A percentile compares a stretch with the other conserved stretches of the same genome.
These are phyloP conservation scores for Sophora flavescens DNA, from an alignment of 306 rosid species.

Conservation along the genomic window DNA sequence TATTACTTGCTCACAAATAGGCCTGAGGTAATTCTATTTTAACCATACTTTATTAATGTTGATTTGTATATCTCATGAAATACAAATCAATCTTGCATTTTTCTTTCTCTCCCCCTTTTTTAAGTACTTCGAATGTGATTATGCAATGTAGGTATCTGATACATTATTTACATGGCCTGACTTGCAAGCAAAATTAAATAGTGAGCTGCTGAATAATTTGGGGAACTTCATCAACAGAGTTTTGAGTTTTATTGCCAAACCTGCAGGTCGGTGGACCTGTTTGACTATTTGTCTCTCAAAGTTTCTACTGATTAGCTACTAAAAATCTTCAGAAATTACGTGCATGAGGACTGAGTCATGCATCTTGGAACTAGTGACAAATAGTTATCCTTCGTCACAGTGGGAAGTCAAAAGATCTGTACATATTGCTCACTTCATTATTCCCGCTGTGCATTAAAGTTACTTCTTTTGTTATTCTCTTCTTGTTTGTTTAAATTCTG, in stretches of 20 bases:
- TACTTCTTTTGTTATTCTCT: too few relatives aligned
- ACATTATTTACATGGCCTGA: conserved; percentile 92
- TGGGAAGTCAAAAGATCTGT: too few relatives aligned
- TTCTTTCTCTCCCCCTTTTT: conserved; percentile 41
- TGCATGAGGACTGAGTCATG: conserved; percentile 20
- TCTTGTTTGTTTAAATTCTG: too few relatives aligned
- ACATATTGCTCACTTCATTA: too few relatives aligned
- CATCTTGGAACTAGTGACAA: conserved; percentile 35
- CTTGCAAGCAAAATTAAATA: conserved; percentile 91
- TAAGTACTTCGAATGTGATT: conserved; percentile 31
- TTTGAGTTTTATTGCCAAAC: conserved; percentile 94
- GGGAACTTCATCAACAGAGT: conserved; percentile 94
- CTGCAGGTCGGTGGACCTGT: conserved; percentile 76
- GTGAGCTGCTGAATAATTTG: conserved; percentile 87
- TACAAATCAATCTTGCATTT: not conserved
- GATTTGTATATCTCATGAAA: conserved; percentile 25
- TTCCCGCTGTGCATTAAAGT: too few relatives aligned
- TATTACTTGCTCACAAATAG: conserved; percentile 94
- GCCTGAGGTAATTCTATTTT: conserved; percentile 79
- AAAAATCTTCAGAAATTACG: conserved; percentile 10
- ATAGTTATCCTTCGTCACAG: conserved; percentile 24
- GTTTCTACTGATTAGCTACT: conserved; percentile 36
- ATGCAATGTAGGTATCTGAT: conserved; percentile 76
- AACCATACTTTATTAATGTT: not conserved
- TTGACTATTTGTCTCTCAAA: conserved; percentile 25